Base-by-base conservation (phyloP, 2,329 filamentous ascomycete species). In the Aureobasidium melanogenum region DNA sequence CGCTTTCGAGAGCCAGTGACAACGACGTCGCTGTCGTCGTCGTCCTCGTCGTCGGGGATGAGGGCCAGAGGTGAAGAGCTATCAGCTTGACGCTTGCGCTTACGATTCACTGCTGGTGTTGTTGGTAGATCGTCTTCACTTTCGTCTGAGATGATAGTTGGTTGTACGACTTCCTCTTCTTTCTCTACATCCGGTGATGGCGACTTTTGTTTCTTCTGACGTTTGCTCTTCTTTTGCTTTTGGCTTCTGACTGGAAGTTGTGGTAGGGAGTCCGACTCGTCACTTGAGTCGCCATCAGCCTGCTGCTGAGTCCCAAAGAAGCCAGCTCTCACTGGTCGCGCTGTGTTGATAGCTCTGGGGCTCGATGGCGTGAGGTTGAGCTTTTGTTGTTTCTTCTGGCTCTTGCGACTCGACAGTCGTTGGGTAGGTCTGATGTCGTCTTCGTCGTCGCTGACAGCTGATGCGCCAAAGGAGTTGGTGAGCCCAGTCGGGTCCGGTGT, bases 361-460 rank as follows among this genome's bases (percentile, higher is more conserved):
- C 54, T 58, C 0, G 55, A 48, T 6, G 56, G 56, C 14, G 34
- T 50, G 17, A 59, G 56, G n/a, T 72, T 68, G 5, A 73, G 64
- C n/a, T 62, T 69, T 64, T 64, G 69, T 64, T 65, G 72, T 66
- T 67, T 69, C 48, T 64, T 71, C 72, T 50, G 43, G 8, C 50
- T 75, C 52, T 62, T 62, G 28, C 50, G 57, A 43, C 30, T 43
- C 5, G 60, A 62, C 28, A 61, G 22, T 32, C 66, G 58, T 44
- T 66, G 67, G 15, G 68, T 65, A 6, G 68, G 62, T 44, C 50
- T 60, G 19, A 67, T 41, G 28, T 68, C 65, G 38, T 70, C 67
- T 32, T 68, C 65, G 38, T 70, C 67, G 44, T 66, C 67, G 34
- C 64, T 64, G 15, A 65, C 64, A 3, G 60, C 56, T 12, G 24